Percentiles rank a stretch among this genome's conserved stretches.
Conservation (phyloP, 1,284 basidiomycete species). For the Austroboletus novae-zelandiae region DNA sequence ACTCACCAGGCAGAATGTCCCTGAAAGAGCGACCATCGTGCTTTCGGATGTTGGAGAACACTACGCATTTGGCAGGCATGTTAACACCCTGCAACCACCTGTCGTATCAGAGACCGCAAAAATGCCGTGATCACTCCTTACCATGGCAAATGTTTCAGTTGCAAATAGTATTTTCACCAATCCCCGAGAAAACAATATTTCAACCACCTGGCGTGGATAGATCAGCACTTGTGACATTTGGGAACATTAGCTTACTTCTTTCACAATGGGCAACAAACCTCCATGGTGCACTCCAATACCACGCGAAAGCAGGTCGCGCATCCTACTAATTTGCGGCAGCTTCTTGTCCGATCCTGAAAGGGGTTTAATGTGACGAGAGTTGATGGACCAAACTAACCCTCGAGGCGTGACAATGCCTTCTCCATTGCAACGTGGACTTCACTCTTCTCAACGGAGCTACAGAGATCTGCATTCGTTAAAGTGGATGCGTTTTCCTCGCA, state of each 20-base stretch:
- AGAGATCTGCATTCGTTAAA: slow-evolving; percentile 87
- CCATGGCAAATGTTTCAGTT: slow-evolving; percentile 99
- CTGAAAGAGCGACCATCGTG: slow-evolving; percentile 95
- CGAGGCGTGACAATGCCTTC: slow-evolving; percentile 86
- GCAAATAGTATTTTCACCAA: slow-evolving; percentile 97
- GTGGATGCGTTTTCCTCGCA: slow-evolving; percentile 97
- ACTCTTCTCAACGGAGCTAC: slow-evolving; percentile 87
- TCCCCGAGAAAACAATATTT: slow-evolving; percentile 94
- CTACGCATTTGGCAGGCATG: slow-evolving; percentile 98
- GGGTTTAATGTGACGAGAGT: slow-evolving; percentile 8
- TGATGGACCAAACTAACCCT: slow-evolving; percentile 52
- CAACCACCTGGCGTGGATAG: slow-evolving; percentile 70
- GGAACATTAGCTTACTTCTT: slow-evolving; percentile 62
- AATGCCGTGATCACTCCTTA: slow-evolving; percentile 32
- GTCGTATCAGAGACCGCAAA: slow-evolving; percentile 5
- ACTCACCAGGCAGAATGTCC: slow-evolving; percentile 86
- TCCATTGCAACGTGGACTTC: slow-evolving; percentile 96
- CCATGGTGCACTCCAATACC: slow-evolving; percentile 99
- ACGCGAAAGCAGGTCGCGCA: slow-evolving; percentile 87
- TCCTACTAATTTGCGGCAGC: slow-evolving; percentile 92
- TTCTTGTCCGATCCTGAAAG: slow-evolving; percentile 81
- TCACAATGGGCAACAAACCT: slow-evolving; percentile 94
- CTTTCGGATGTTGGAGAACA: slow-evolving; percentile 94
- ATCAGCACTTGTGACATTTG: background rate
- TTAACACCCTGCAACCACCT: slow-evolving; percentile 79